Percentiles rank a stretch among this genome's conserved stretches.
phyloP scores from a whole-genome alignment of 495 filamentous ascomycete genomes.

The Xylaria curta region DNA sequence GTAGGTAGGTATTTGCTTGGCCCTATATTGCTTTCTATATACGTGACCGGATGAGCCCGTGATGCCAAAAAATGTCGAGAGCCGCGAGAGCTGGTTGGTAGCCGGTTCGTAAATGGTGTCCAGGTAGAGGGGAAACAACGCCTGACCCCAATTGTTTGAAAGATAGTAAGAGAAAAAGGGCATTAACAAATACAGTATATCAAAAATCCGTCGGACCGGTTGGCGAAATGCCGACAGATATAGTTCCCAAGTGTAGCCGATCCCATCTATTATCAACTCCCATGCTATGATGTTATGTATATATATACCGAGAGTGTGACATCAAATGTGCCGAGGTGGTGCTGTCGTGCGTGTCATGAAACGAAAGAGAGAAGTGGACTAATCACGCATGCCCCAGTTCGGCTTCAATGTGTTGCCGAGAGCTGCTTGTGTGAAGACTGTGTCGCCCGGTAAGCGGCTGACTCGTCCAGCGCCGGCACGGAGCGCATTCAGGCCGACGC shows the following conservation, averaged over 20 bases:
- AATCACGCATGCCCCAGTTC: slow-evolving; percentile 69
- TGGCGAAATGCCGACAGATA: slow-evolving; percentile 18
- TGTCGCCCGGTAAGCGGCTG: slow-evolving; percentile 80
- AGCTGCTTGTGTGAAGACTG: slow-evolving; percentile 81
- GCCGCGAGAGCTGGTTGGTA: slow-evolving; percentile 2
- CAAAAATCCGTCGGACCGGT: slow-evolving; percentile 11
- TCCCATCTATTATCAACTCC: slow-evolving; percentile 31
- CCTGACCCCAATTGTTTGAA: slow-evolving; percentile 10
- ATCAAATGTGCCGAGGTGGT: slow-evolving; percentile 24
- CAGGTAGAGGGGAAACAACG: background rate
- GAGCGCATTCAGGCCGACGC: slow-evolving; percentile 73
- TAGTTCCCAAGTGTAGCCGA: slow-evolving; percentile 19
- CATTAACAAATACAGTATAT: slow-evolving; percentile 29
- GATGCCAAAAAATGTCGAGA: background rate
- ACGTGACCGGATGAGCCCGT: slow-evolving; percentile 12
- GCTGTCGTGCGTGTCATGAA: slow-evolving; percentile 29
- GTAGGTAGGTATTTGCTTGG: slow-evolving; percentile 8
- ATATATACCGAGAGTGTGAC: slow-evolving; percentile 23
- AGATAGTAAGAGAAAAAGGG: slow-evolving; percentile 8
- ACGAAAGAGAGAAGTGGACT: slow-evolving; percentile 18
- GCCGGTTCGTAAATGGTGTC: slow-evolving; percentile 20
- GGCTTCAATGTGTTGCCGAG: slow-evolving; percentile 75
- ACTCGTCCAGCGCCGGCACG: slow-evolving; percentile 89
- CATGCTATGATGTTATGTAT: slow-evolving; percentile 27
- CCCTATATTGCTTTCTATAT: slow-evolving; percentile 21